Base-by-base conservation (phyloP, 2,329 filamentous ascomycete species). In the Fusarium circinatum region DNA sequence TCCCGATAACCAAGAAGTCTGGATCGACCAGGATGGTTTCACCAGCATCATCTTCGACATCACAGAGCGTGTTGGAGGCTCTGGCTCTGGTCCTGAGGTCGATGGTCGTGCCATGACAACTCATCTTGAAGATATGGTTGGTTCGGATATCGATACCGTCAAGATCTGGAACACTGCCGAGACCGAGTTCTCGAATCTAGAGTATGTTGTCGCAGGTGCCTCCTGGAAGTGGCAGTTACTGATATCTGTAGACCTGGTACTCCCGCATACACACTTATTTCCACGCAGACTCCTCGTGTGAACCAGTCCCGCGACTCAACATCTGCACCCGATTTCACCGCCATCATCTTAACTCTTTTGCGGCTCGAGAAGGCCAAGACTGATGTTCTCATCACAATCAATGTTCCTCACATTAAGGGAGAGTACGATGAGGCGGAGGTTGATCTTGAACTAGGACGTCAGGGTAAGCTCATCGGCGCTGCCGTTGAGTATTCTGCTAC, bases 21-120 rank as follows among this genome's bases (percentile, higher is more conserved):
- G 91, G 85, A 92, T 98, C 79, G 94, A 97, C 80, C 88, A 89
- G 73, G 88, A 93, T 71, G 95, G 94, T 56, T 95, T 95, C 82
- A 94, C 94, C 7, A 95, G 90, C 83, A 91, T 98, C 81, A 95
- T 98, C 77, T 89, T 98, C 82, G 96, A 98, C 78, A 94, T 98
- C 79, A 93, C 93, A 62, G 92, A 98, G 85, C 92, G 93, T 63
- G 92, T 97, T 28, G 89, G 89, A 68, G 80, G 83, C 20, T 78
- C 89, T 9, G 86, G 87, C 36, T 85, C 83, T 47, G 83, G 85
- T 5, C 85, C 90, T 24, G 88, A 91, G 78, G 89, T 89, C 41
- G 91, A 95, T 77, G 92, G 93, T 63, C 89, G 88, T 49, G 94
- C 94, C 28, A 84, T 92, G 78, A 90, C 91, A 6, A 89, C 88